These are phyloP conservation scores for Anacardium occidentale DNA, from an alignment of 345 rosid species.

Conservation along the genomic window DNA sequence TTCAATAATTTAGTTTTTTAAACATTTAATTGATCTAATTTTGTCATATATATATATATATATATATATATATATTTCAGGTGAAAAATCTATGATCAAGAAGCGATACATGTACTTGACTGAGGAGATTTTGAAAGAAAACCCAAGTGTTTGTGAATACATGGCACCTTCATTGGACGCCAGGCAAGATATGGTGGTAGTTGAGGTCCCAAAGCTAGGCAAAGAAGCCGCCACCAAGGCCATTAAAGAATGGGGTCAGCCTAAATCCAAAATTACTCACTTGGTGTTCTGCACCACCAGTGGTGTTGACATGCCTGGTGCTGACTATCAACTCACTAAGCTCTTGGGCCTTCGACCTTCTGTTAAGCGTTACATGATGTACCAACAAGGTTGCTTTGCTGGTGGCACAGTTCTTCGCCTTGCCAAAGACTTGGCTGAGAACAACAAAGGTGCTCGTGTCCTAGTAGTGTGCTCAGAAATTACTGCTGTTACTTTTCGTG, in stretches of 20 bases:
- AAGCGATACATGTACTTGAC: constrained; percentile 44
- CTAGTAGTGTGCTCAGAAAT: constrained; percentile 49
- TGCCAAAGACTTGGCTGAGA: constrained; percentile 58
- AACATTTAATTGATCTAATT: neutral
- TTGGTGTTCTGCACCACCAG: constrained; percentile 55
- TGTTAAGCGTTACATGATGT: constrained; percentile 56
- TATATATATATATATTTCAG: too few species aligned
- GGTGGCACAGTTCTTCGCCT: constrained; percentile 52
- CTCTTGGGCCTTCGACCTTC: constrained; percentile 53
- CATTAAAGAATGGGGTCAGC: constrained; percentile 55
- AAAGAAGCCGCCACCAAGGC: constrained; percentile 52
- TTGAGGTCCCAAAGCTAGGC: constrained; percentile 46
- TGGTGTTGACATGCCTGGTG: constrained; percentile 62
- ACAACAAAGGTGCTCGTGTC: constrained; percentile 49
- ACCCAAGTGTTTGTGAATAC: constrained; percentile 35
- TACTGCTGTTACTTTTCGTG: constrained; percentile 42
- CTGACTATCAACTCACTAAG: constrained; percentile 57
- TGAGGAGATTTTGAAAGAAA: constrained; percentile 42
- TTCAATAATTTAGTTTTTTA: too few species aligned
- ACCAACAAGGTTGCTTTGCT: constrained; percentile 53
- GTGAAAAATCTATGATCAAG: constrained; percentile 49
- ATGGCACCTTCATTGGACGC: constrained; percentile 45
- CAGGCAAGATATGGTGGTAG: constrained; percentile 48
- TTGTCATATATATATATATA: too few species aligned
- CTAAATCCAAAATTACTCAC: constrained; percentile 59